Conservation (phyloP, 202 grass and related monocot species). For the Panicum hallii region DNA sequence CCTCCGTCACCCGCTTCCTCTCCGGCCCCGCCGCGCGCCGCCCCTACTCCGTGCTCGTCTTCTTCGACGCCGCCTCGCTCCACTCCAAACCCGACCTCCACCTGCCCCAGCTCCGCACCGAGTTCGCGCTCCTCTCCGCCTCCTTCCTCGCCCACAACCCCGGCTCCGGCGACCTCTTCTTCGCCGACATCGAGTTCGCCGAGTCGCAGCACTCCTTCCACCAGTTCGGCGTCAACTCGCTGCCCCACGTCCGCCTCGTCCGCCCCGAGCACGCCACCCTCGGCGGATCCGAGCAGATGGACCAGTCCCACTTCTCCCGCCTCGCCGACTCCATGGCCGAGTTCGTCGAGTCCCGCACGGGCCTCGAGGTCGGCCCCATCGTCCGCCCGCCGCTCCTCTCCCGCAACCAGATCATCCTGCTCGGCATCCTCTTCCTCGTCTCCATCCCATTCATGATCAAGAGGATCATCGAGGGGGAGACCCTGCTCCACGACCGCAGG, state of each 20-base stretch:
- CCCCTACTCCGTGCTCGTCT: conserved; percentile 82
- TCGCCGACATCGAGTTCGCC: conserved; percentile 91
- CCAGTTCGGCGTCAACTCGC: conserved; percentile 88
- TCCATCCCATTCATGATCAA: conserved; percentile 75
- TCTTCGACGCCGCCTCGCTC: conserved; percentile 95
- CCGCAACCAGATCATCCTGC: conserved; percentile 66
- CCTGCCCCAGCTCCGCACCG: conserved; percentile 79
- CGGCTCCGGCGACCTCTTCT: conserved; percentile 65
- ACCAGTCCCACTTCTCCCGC: conserved; percentile 83
- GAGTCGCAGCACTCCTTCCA: conserved; percentile 89
- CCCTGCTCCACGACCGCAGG: conserved; percentile 74
- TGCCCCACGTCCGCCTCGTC: conserved; percentile 82
- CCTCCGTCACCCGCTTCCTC: conserved; percentile 83
- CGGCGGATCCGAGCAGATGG: conserved; percentile 78
- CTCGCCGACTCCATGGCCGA: conserved; percentile 96
- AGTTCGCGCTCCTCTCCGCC: conserved; percentile 86
- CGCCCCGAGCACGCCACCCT: conserved; percentile 57
- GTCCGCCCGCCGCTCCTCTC: conserved; percentile 80
- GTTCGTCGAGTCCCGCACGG: conserved; percentile 79
- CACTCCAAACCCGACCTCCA: conserved; percentile 96
- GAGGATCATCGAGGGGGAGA: conserved; percentile 79
- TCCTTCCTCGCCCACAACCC: conserved; percentile 79
- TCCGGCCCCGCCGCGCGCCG: conserved; percentile 56
- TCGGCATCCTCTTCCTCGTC: conserved; percentile 61
- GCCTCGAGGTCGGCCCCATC: conserved; percentile 85